Evolutionary conservation across 352 stramenopile species (phyloP), one percentile per base, ranked within the genome.

Genomic region (Globisporangium okanoganense): DNA sequence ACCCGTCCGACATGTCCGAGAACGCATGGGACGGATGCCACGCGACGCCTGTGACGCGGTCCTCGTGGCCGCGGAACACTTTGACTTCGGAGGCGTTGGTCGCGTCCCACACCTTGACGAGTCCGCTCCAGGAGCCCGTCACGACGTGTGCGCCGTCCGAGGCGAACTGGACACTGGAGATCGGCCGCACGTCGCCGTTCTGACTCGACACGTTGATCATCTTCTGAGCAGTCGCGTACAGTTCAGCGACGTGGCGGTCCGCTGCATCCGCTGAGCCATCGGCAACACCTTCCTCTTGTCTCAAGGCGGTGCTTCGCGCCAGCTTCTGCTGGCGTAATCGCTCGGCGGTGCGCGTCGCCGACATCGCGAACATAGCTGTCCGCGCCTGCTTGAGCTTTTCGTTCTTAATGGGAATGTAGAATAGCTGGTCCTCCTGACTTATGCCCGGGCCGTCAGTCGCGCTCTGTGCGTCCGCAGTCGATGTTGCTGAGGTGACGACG

Each of bases 21-120:
- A 87, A 90, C 2, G 45, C 58, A 5, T 65, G 57, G 25, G 44
- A 72, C 12, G 87, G 87, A 69, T 95, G 82, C 86, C 85, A 96
- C n/a, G 83, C 81, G 27, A 96, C 62, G n/a, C 83, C 81, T 13
- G 86, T 95, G 40, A 98, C 74, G 41, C 92, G 88, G 44, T 95
- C 88, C 64, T 92, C 78, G 63, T 97, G 90, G 24, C 89, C 92
- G 18, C 82, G 79, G 43, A 96, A 93, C 7, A 91, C 76, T 55
- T 91, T 84, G 50, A 86, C 58, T 66, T 87, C 70, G 20, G 75
- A 70, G 36, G 80, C 87, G 40, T 66, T 85, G 4, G 69, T 74
- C 20, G 82, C 74, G 62, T 98, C 85, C 95, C 95, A 99, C 22
- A 99, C 73, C 70, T 98, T 98, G 13, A 98, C 94, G 5, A 89